Evolutionary conservation across 768 basidiomycete genomes (phyloP).

Genomic region (Podaxis sp.): DNA sequence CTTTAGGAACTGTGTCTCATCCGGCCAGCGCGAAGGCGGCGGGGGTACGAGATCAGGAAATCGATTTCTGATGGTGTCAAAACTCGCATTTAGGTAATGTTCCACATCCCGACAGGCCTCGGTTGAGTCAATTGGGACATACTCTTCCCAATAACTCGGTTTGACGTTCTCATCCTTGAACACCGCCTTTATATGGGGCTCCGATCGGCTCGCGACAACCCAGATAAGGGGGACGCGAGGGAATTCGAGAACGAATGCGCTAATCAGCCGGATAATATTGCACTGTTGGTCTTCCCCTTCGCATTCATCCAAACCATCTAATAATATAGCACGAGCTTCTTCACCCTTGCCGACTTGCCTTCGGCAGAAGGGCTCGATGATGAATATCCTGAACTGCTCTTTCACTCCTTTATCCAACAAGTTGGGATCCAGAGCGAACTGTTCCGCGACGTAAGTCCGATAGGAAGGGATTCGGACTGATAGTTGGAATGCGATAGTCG

Average conservation of each 20-base stretch:
- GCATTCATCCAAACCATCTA: conserved; percentile 6
- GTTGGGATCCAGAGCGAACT: not conserved
- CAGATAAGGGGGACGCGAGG: not conserved
- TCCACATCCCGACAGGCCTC: not conserved
- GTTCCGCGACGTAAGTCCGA: not conserved
- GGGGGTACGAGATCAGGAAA: not conserved
- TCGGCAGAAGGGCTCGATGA: not conserved
- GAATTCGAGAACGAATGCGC: not conserved
- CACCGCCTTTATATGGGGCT: not conserved
- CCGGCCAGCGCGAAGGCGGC: not conserved
- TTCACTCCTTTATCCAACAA: not conserved
- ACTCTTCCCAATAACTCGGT: not conserved
- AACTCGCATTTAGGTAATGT: not conserved
- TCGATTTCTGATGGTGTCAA: not conserved
- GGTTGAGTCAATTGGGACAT: not conserved
- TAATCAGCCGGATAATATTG: not conserved
- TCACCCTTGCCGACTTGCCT: not conserved
- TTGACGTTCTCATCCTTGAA: not conserved
- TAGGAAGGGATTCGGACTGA: not conserved
- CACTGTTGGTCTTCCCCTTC: not conserved
- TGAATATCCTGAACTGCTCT: not conserved
- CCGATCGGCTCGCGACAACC: not conserved
- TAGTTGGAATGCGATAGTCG: conserved; percentile 8
- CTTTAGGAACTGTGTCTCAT: not conserved
- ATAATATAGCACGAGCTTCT: not conserved